These are phyloP conservation scores for Penicillium cataractarum DNA, from an alignment of 495 filamentous ascomycete genomes.

Conservation along the genomic window DNA sequence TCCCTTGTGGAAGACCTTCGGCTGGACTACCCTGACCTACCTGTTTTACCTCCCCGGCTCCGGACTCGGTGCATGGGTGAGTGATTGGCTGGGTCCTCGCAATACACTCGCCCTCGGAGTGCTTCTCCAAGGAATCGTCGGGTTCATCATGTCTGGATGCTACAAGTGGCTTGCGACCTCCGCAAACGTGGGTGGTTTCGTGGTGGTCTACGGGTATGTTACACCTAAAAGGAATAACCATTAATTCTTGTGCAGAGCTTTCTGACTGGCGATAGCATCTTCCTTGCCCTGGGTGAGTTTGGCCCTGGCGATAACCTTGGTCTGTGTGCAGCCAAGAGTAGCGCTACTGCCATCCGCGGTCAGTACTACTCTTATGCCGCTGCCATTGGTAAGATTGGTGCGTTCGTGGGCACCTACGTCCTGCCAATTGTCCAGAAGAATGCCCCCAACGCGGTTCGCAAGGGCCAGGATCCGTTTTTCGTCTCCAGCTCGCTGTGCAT, in stretches of 20 bases:
- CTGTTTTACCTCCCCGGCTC: slow-evolving; percentile 86
- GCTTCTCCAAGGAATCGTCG: slow-evolving; percentile 70
- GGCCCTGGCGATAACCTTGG: slow-evolving; percentile 94
- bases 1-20: slow-evolving; percentile 74
- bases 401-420: slow-evolving; percentile 85
- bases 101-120: slow-evolving; percentile 71
- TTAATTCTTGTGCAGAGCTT: background rate
- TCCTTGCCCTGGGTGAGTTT: slow-evolving; percentile 80
- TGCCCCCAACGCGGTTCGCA: slow-evolving; percentile 60
- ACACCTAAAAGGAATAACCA: background rate
- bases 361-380: slow-evolving; percentile 93
- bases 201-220: slow-evolving; percentile 66
- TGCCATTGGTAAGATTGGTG: slow-evolving; percentile 83
- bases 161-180: slow-evolving; percentile 66
- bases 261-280: slow-evolving; percentile 57
- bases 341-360: slow-evolving; percentile 82
- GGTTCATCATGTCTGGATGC: slow-evolving; percentile 82
- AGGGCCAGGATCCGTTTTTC: slow-evolving; percentile 82
- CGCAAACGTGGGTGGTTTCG: slow-evolving; percentile 71
- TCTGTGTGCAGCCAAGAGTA: slow-evolving; percentile 82
- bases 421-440: slow-evolving; percentile 70
- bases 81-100: slow-evolving; percentile 76
- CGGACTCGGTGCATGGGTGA: slow-evolving; percentile 70
- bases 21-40: slow-evolving; percentile 85
- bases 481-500: slow-evolving; percentile 68